Evolutionary conservation across 1,139 yeast genomes (phyloP).

Genomic region (Spathaspora sp.): DNA sequence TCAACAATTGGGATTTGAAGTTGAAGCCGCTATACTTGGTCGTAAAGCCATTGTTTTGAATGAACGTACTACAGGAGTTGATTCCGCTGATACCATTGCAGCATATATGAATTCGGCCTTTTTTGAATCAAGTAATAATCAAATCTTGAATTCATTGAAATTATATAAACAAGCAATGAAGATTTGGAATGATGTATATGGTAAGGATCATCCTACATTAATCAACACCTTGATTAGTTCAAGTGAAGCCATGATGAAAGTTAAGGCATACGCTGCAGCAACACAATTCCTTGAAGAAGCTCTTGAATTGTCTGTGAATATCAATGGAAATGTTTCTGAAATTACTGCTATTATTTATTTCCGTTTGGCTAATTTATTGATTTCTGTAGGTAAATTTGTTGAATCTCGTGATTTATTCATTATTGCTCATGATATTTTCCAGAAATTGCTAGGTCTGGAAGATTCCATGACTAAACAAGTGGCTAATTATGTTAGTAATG

Average conservation of each 20-base stretch:
- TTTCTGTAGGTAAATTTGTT: slow-evolving; percentile 51
- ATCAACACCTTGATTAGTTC: slow-evolving; percentile 66
- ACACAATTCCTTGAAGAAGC: slow-evolving; percentile 48
- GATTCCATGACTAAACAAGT: slow-evolving; percentile 64
- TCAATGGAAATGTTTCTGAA: slow-evolving; percentile 59
- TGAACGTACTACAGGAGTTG: slow-evolving; percentile 82
- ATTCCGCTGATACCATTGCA: slow-evolving; percentile 73
- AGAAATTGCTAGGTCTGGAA: slow-evolving; percentile 58
- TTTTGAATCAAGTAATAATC: slow-evolving; percentile 63
- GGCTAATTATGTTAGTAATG: slow-evolving; percentile 57
- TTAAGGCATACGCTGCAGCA: slow-evolving; percentile 41
- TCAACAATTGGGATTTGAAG: slow-evolving; percentile 56
- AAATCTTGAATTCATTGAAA: slow-evolving; percentile 60
- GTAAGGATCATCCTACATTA: slow-evolving; percentile 66
- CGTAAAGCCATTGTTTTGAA: slow-evolving; percentile 71
- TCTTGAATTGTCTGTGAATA: slow-evolving; percentile 41
- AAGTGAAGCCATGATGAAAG: slow-evolving; percentile 58
- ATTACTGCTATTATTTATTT: slow-evolving; percentile 59
- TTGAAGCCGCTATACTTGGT: slow-evolving; percentile 65
- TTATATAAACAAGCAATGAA: slow-evolving; percentile 61
- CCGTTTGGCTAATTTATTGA: slow-evolving; percentile 66
- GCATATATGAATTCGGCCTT: slow-evolving; percentile 74
- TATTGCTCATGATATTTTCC: slow-evolving; percentile 53
- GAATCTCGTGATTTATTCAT: slow-evolving; percentile 56
- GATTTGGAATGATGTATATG: slow-evolving; percentile 55